Base-by-base conservation (phyloP, 495 filamentous ascomycete genomes). In the Trichoderma parareesei region DNA sequence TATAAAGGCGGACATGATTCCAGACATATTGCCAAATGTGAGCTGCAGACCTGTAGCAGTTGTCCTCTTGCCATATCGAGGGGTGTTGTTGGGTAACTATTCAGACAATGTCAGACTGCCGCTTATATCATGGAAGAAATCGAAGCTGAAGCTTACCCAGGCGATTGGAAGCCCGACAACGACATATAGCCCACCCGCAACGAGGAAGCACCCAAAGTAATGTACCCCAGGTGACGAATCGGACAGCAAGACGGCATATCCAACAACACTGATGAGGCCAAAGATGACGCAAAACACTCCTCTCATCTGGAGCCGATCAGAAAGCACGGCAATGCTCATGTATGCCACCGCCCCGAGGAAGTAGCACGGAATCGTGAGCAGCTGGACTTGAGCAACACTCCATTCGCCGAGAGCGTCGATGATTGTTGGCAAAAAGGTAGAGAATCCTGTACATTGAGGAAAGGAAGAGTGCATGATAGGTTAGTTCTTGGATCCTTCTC, bases 361-460 rank as follows among this genome's bases (percentile, higher is more conserved):
- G 68, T 91, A 93, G 71, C 87, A 89, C 4, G 90, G 90, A 49
- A 93, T 88, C 0, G 88, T 92, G n/a, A 91, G 81, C 35, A 88
- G 82, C 73, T 93, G 90, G 18, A 88, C 79, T 64, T 89, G 74
- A 0, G 87, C 81, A 0, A 76, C 75, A 0, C 82, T 77, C 82
- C 87, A 91, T 16, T 76, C 69, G 2, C 87, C 86, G 64, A 91
- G 81, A 11, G 80, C 85, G 38, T 83, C 75, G 74, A 93, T 91
- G 68, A 93, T 92, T 33, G 88, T 93, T 0, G 90, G 89, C 4
- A 91, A 76, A 69, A 93, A 93, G 1, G 87, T 90, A 66, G 82
- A 85, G 73, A 84, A 93, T 4, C 88, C 77, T 79, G 43, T 3
- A 53, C 20, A n/a, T 55, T 38, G 5, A 3, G 13, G 8, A 5